Evolutionary conservation across 306 rosid genomes (phyloP).

Genomic region (Clitoria ternatea): DNA sequence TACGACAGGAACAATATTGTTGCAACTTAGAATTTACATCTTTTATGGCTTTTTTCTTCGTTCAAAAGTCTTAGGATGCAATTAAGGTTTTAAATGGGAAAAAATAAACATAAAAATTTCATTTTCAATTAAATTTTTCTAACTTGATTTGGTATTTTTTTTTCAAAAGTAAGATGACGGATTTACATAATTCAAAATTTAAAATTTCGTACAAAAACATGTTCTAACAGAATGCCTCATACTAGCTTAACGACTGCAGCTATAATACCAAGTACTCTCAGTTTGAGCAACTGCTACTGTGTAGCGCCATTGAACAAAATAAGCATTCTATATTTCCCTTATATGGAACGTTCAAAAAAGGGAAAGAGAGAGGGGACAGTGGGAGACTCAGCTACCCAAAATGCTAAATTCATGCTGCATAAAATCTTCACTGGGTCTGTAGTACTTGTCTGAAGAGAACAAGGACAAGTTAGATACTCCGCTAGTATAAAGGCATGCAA

Average conservation of each 20-base stretch:
- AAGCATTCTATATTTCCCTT: background rate
- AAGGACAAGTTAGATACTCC: conserved; percentile 29
- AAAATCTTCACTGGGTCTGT: conserved; percentile 73
- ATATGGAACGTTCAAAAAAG: background rate
- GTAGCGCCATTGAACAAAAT: background rate
- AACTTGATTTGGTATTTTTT: too few species aligned
- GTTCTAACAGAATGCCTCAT: too few species aligned
- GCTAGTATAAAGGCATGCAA: conserved; percentile 76
- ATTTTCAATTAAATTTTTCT: too few species aligned
- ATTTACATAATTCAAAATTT: too few species aligned
- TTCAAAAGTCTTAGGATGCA: too few species aligned
- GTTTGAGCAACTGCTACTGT: background rate
- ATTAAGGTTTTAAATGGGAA: too few species aligned
- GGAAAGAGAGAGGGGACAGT: background rate
- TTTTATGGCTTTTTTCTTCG: too few species aligned
- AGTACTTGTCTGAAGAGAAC: conserved; percentile 65
- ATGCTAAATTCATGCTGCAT: conserved; percentile 71
- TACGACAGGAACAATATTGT: too few species aligned
- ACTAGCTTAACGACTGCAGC: background rate
- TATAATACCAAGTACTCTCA: background rate
- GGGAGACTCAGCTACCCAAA: background rate
- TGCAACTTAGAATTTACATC: too few species aligned
- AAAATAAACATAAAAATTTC: too few species aligned
- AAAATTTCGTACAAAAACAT: too few species aligned
- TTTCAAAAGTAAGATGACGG: too few species aligned